Evolutionary conservation across 2,329 filamentous ascomycete species (phyloP), one percentile per base, ranked within the genome.

Genomic region (Pseudogymnoascus destructans): DNA sequence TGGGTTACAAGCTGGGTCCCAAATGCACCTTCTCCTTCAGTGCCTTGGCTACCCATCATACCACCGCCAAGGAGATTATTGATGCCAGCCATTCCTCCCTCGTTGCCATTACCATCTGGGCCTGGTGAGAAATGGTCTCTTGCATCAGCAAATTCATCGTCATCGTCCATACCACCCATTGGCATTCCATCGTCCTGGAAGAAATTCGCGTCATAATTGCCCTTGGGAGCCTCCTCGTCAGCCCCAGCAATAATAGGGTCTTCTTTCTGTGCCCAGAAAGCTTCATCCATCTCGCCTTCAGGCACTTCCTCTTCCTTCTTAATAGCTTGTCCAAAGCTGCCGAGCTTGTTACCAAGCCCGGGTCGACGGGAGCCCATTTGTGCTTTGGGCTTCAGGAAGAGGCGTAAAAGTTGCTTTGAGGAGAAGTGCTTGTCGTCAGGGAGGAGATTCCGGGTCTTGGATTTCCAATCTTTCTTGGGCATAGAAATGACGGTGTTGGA

Each of bases 401-500:
- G 79, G 56, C 84, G 87, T 5, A 97, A 77, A 0, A 98, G 77
- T 63, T 95, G 89, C 68, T 87, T 87, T 7, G 92, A 97, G 74
- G 91, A 95, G 75, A 98, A 97, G 70, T 97, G 91, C 72, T 96
- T 96, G 73, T 98, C 93, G 67, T 98, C 93, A 2, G 95, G 92
- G 3, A 98, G 81, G 2, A 98, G 79, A 69, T 98, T 95, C 55
- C 89, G 82, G 1, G 87, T 90, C 72, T 95, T 95, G 36, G 89
- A 93, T 70, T 89, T 93, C 89, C 92, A 95, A 71, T 97, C 90
- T 64, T 91, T 89, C 74, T 95, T 96, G 15, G 92, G 87, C 64
- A 98, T 71, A 52, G 84, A 89, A 64, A 97, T 95, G 36, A 83
- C 79, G 3, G 87, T 80, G 69, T 90, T 95, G 57, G 85, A 89